A percentile compares a stretch with the other conserved stretches of the same genome.
Conservation (phyloP, 306 rosid species). For the Dalbergia cochinchinensis region DNA sequence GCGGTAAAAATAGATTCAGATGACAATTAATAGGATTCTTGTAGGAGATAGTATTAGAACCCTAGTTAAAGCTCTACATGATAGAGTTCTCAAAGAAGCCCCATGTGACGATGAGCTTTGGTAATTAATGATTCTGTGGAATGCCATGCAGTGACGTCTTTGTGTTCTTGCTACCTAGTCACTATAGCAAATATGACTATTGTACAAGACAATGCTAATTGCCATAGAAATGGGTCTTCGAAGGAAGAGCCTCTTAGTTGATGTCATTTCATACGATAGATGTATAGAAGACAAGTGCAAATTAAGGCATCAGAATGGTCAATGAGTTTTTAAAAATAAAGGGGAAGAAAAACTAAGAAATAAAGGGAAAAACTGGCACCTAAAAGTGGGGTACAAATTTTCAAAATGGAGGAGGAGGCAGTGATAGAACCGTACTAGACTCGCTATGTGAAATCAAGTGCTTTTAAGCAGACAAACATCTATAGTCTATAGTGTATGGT, state of each 20-base stretch:
- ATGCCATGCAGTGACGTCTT: constrained; percentile 52
- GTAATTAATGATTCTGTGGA: constrained; percentile 33
- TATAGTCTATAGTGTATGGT: constrained; percentile 28
- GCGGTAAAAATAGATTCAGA: too few relatives aligned
- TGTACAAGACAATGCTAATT: constrained; percentile 46
- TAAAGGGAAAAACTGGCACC: constrained; percentile 54
- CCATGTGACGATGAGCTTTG: constrained; percentile 29
- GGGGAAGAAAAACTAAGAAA: background rate
- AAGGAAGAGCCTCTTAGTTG: constrained; percentile 45
- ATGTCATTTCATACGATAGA: constrained; percentile 53
- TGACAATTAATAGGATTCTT: too few relatives aligned
- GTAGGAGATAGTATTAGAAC: constrained; percentile 36
- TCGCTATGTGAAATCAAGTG: constrained; percentile 35
- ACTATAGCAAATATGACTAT: constrained; percentile 36
- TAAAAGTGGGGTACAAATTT: constrained; percentile 64
- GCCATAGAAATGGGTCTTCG: constrained; percentile 41
- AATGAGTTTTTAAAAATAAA: constrained; percentile 18
- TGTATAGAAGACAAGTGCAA: constrained; percentile 34
- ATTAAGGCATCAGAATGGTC: constrained; percentile 49
- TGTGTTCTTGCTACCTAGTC: constrained; percentile 40
- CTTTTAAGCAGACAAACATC: constrained; percentile 3
- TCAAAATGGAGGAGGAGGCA: constrained; percentile 48
- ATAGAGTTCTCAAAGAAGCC: background rate
- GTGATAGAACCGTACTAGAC: constrained; percentile 39
- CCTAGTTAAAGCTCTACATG: constrained; percentile 48